A percentile compares a stretch with the other conserved stretches of the same genome.
Evolutionary conservation across 2,329 filamentous ascomycete genomes (phyloP).

Genomic region (Fusarium fracticaudum): DNA sequence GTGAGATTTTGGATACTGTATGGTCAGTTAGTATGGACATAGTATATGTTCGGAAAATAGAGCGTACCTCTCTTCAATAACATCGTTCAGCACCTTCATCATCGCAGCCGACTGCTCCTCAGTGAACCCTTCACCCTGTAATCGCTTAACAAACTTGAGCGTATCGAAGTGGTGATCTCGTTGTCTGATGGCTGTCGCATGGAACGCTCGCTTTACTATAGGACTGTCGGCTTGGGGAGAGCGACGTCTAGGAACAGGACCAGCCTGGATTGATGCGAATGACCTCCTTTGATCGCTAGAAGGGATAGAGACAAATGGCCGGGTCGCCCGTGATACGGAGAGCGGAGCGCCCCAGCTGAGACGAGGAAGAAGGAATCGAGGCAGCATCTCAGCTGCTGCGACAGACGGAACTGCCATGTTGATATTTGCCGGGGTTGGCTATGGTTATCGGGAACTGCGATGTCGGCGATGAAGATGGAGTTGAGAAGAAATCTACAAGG

Average conservation of each 20-base stretch:
- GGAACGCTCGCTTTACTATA: constrained; percentile 64
- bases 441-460: background rate
- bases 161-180: constrained; percentile 98
- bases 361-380: constrained; percentile 64
- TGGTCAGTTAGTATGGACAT: background rate
- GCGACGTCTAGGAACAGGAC: constrained; percentile 17
- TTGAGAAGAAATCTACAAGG: constrained; percentile 22
- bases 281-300: constrained; percentile 26
- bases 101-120: constrained; percentile 96
- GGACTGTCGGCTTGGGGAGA: constrained; percentile 27
- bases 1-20: constrained; percentile 92
- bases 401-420: constrained; percentile 43
- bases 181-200: constrained; percentile 65
- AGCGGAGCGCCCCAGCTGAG: constrained; percentile 60
- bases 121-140: constrained; percentile 92
- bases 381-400: constrained; percentile 54
- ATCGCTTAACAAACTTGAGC: constrained; percentile 91
- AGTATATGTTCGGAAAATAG: too few species aligned
- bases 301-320: constrained; percentile 29
- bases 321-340: constrained; percentile 38
- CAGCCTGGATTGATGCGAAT: constrained; percentile 35
- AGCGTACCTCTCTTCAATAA: constrained; percentile 87
- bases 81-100: constrained; percentile 97
- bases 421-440: background rate
- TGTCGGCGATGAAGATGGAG: constrained; percentile 20